phyloP scores from a whole-genome alignment of 306 rosid genomes.

The Prunus persica region DNA sequence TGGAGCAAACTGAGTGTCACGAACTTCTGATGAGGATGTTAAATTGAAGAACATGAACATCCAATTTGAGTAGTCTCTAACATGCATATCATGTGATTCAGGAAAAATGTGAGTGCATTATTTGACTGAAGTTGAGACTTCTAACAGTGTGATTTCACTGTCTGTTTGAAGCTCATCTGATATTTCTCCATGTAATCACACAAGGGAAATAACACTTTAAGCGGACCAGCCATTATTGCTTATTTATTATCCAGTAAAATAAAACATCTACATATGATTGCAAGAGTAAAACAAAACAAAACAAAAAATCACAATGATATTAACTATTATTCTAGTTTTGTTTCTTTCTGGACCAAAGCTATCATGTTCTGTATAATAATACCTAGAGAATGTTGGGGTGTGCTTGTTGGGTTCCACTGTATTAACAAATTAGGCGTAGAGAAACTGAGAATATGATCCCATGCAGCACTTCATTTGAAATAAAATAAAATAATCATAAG shows the following conservation, averaged over 20 bases:
- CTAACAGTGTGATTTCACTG: not conserved
- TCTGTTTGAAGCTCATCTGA: too few relatives aligned
- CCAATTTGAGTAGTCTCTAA: not conserved
- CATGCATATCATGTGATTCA: not conserved
- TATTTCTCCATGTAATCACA: too few relatives aligned
- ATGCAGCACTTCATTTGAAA: not conserved
- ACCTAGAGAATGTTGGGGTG: not conserved
- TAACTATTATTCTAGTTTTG: too few relatives aligned
- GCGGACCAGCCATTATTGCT: too few relatives aligned
- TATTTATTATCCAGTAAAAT: too few relatives aligned
- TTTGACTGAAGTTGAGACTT: not conserved
- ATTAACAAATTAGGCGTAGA: not conserved
- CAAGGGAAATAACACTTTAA: too few relatives aligned
- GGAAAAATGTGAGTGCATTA: not conserved
- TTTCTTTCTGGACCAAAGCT: not conserved
- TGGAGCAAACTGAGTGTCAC: not conserved
- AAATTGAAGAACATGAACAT: not conserved
- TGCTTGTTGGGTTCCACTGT: not conserved
- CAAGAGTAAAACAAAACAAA: too few relatives aligned
- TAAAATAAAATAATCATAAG: not conserved
- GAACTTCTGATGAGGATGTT: not conserved
- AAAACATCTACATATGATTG: too few relatives aligned
- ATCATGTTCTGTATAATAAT: not conserved
- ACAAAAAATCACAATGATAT: too few relatives aligned
- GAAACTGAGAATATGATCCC: constrained; percentile 5